Evolutionary conservation across 176 grass and related monocot genomes (phyloP), one percentile per base, ranked within the genome.

Genomic region (Ensete ventricosum): DNA sequence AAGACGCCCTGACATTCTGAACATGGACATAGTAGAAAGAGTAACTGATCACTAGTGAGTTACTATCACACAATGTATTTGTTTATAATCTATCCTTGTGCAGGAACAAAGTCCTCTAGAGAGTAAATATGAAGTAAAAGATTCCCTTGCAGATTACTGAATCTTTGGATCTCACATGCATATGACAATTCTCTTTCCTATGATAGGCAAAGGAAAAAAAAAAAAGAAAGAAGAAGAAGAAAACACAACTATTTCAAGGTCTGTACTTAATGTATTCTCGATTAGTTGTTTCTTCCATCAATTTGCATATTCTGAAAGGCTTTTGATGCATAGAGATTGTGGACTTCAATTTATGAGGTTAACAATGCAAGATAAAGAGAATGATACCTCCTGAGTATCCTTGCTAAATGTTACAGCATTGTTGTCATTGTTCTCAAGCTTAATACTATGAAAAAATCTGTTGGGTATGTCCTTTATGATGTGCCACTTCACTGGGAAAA

Each of bases 321-420:
- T 75, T 43, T 75, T 23, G 10, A 71, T 17, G 49, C 29, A 52
- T 25, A 67, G 23, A 82, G 43, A 6, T 1, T 51, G 9, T 10
- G 29, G 2, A 43, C 3, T 34, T 43, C 34, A 50, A 19, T 48
- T 16, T 52, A 50, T 20, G 12, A n/a, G 9, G 8, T 20, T 20
- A 24, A 83, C 17, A 71, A 52, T 9, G 16, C 19, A 16, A 16
- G 63, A 84, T 64, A 23, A 78, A n/a, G 63, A 84, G 64, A 29
- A 78, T 64, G 48, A 29, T 88, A 96, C 89, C 89, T 96, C 93
- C 75, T 92, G 89, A 72, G 93, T 96, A 48, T 96, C 93, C 69
- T 69, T 89, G 49, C 93, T 90, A 79, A 92, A 96, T 74, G 83
- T 90, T 50, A 96, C 89, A 27, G 27, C 43, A n/a, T 81, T 84